These are phyloP conservation scores for Fomitopsis palustris DNA, from an alignment of 1,284 basidiomycete genomes.

Conservation along the genomic window DNA sequence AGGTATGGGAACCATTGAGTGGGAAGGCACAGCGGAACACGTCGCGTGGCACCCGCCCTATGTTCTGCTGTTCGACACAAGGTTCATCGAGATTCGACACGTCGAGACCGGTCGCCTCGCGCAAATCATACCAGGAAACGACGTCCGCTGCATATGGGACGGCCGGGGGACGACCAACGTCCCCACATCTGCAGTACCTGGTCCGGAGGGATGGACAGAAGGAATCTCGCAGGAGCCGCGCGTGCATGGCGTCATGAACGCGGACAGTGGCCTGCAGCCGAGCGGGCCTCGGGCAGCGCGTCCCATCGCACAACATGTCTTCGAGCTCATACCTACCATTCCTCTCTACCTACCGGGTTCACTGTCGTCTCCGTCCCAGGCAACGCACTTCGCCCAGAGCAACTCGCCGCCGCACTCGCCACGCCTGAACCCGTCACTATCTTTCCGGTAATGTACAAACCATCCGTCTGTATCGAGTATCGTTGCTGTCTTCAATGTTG, in stretches of 20 bases:
- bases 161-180: slow-evolving; percentile 55
- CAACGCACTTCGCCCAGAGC: slow-evolving; percentile 57
- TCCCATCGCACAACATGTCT: slow-evolving; percentile 68
- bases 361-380: slow-evolving; percentile 59
- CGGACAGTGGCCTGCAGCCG: slow-evolving; percentile 41
- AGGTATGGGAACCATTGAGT: slow-evolving; percentile 77
- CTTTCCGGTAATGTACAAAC: slow-evolving; percentile 25
- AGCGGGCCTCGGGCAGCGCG: slow-evolving; percentile 31
- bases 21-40: slow-evolving; percentile 89
- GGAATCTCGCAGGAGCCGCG: slow-evolving; percentile 63
- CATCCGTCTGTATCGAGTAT: slow-evolving; percentile 3
- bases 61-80: slow-evolving; percentile 85
- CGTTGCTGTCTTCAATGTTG: slow-evolving; percentile 6
- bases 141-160: slow-evolving; percentile 88
- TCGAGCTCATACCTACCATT: slow-evolving; percentile 76
- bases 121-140: slow-evolving; percentile 83
- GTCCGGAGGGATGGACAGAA: slow-evolving; percentile 39
- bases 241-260: slow-evolving; percentile 74
- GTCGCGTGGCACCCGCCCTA: slow-evolving; percentile 89
- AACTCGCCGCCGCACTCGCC: slow-evolving; percentile 58
- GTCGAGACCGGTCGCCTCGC: slow-evolving; percentile 80
- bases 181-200: slow-evolving; percentile 33
- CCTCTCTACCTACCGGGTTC: slow-evolving; percentile 63
- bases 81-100: slow-evolving; percentile 93
- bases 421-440: slow-evolving; percentile 30